Conservation (phyloP, 2,329 filamentous ascomycete species). For the Calycina herbarum region DNA sequence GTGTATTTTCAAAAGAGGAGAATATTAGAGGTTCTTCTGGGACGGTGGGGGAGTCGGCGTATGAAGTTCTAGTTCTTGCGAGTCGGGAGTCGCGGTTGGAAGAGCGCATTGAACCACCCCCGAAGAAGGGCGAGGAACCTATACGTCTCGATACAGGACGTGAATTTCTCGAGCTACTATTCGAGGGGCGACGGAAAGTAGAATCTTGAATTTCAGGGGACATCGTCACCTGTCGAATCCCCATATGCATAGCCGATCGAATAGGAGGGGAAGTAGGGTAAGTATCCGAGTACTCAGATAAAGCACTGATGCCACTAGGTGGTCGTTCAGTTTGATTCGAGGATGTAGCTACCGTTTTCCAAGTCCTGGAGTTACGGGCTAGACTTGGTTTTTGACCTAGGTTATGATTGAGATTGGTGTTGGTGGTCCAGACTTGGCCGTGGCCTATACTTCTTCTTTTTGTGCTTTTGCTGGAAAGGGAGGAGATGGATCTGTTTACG, state of each 20-base stretch:
- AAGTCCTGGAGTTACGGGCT: constrained; percentile 29
- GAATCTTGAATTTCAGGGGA: constrained; percentile 16
- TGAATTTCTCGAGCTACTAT: constrained; percentile 16
- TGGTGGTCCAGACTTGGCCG: constrained; percentile 26
- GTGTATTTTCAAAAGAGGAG: constrained; percentile 16
- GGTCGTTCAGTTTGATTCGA: constrained; percentile 15
- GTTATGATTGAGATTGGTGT: not conserved
- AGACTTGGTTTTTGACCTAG: constrained; percentile 10
- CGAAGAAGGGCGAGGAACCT: constrained; percentile 35
- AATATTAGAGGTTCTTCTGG: constrained; percentile 27
- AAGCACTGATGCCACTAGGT: constrained; percentile 21
- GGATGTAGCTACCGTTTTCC: constrained; percentile 25
- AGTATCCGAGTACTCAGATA: constrained; percentile 27
- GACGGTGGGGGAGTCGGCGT: constrained; percentile 32
- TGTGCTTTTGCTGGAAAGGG: constrained; percentile 13
- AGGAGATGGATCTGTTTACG: constrained; percentile 23
- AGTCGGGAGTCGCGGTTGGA: constrained; percentile 17
- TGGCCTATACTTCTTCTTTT: constrained; percentile 31
- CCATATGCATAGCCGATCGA: constrained; percentile 9
- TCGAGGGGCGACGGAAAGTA: not conserved
- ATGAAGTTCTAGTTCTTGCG: constrained; percentile 22
- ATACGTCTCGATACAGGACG: constrained; percentile 30
- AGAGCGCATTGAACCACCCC: constrained; percentile 22
- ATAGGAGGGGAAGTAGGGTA: constrained; percentile 6
- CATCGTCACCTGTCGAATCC: constrained; percentile 26